Conservation (phyloP, 148 eudicot genomes). For the Arctostaphylos glauca region DNA sequence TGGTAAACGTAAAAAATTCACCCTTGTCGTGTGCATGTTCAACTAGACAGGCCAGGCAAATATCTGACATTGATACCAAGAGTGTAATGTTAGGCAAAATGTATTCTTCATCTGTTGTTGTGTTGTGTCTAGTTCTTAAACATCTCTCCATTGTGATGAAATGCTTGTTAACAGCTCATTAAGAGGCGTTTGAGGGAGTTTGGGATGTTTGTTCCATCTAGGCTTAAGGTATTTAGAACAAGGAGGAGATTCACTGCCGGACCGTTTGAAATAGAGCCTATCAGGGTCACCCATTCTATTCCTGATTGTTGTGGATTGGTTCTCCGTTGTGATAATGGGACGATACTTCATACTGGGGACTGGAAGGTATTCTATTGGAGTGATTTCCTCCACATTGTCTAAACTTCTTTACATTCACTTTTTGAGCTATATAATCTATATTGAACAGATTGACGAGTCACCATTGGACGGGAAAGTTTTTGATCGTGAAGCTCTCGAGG, state of each 20-base stretch:
- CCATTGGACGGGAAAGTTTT: slow-evolving; percentile 89
- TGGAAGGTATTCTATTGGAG: slow-evolving; percentile 73
- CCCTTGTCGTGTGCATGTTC: neutral
- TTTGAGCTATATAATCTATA: slow-evolving; percentile 10
- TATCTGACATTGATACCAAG: neutral
- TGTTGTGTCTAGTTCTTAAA: neutral
- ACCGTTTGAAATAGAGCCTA: slow-evolving; percentile 95
- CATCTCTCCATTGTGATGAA: neutral
- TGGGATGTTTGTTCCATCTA: slow-evolving; percentile 85
- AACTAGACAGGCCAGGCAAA: neutral
- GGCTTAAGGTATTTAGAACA: slow-evolving; percentile 73
- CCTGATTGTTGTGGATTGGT: slow-evolving; percentile 98
- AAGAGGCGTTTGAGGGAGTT: slow-evolving; percentile 92
- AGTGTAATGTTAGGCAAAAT: neutral
- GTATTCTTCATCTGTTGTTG: neutral
- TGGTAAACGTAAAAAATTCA: neutral
- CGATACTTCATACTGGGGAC: slow-evolving; percentile 97
- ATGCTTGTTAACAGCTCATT: slow-evolving; percentile 63
- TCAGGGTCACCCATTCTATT: slow-evolving; percentile 92
- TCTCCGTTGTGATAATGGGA: slow-evolving; percentile 94
- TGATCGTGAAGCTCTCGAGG: slow-evolving; percentile 85
- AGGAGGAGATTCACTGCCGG: slow-evolving; percentile 79
- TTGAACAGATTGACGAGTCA: slow-evolving; percentile 82
- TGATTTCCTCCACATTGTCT: neutral
- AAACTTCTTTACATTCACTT: slow-evolving; percentile 12